Evolutionary conservation across 2,329 filamentous ascomycete species (phyloP), one percentile per base, ranked within the genome.

Genomic region (Endoconidiophora laricicola): DNA sequence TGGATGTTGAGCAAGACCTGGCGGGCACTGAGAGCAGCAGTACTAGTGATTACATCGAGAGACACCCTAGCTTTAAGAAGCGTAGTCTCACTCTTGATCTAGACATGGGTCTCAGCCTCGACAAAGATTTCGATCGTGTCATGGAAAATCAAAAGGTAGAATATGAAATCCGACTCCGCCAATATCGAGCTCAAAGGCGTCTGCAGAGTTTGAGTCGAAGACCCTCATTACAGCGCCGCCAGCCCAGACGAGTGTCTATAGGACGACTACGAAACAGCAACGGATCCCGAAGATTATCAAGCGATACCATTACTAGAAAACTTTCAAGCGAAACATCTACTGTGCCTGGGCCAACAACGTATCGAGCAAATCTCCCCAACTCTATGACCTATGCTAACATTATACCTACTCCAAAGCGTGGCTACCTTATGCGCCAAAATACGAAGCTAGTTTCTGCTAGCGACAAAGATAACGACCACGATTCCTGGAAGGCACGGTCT

Each of bases 371-470:
- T 16, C 54, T 60, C 52, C 46, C 38, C n/a, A 38, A 43, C 29
- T 41, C 51, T 20, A 44, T 20, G 22, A 49, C 46, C 24, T 65
- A 72, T 78, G 73, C 81, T 86, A 79, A 86, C 73, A 61, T 69
- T 60, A 36, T 37, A 26, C 60, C 67, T 58, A 70, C 65, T 57
- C 73, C 72, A 78, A 83, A 95, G 88, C 88, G 93, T 70, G 91
- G 91, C 51, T 98, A 98, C 61, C 73, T 96, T 43, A 98, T 96
- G 90, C 81, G 91, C 60, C 90, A 98, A 60, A 98, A 96, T 66
- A 96, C 90, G 3, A 96, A 96, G 65, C 76, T 98, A 49, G 86
- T 98, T 46, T 79, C 94, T 46, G 91, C 91, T n/a, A 94, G 81
- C 62, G 81, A 86, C 63, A 81, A 83, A 56, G 72, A 82, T 55